A percentile compares a stretch with the other conserved stretches of the same genome.
Evolutionary conservation across 2,329 filamentous ascomycete genomes (phyloP).

Genomic region (Plenodomus biglobosus): DNA sequence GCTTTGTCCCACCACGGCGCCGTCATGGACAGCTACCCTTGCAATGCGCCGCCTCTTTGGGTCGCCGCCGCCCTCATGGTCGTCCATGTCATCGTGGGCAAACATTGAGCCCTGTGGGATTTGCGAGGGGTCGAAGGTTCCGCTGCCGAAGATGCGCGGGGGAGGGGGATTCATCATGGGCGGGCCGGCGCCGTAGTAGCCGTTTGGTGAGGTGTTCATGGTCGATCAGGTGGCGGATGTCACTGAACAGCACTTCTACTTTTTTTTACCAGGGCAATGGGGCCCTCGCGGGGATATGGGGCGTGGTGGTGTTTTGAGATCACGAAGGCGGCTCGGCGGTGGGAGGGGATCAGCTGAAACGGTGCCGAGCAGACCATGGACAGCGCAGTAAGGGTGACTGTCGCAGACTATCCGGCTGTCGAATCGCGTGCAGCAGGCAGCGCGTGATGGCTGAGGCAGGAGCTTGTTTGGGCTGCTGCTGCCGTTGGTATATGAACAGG

Average conservation of each 20-base stretch:
- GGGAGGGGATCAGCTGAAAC: slow-evolving; percentile 32
- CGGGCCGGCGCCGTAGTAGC: slow-evolving; percentile 38
- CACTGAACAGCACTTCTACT: neutral
- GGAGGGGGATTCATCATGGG: slow-evolving; percentile 45
- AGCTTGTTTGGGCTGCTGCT: slow-evolving; percentile 22
- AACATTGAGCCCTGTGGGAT: slow-evolving; percentile 42
- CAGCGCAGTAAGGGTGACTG: slow-evolving; percentile 23
- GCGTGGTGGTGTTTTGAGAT: slow-evolving; percentile 29
- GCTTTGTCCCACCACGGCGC: slow-evolving; percentile 10
- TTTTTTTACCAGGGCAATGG: slow-evolving; percentile 8
- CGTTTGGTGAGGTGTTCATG: slow-evolving; percentile 40
- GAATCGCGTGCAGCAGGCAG: slow-evolving; percentile 18
- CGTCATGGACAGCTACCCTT: slow-evolving; percentile 58
- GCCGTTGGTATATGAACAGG: slow-evolving; percentile 8
- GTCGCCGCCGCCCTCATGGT: slow-evolving; percentile 64
- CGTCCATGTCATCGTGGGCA: slow-evolving; percentile 54
- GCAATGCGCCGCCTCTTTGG: slow-evolving; percentile 88
- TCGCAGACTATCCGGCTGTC: slow-evolving; percentile 32
- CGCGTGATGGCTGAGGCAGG: slow-evolving; percentile 26
- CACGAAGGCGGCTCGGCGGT: slow-evolving; percentile 11
- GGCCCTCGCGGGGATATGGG: slow-evolving; percentile 16
- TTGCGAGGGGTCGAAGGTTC: slow-evolving; percentile 41
- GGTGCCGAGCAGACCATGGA: slow-evolving; percentile 23
- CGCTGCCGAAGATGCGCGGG: slow-evolving; percentile 45
- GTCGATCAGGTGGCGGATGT: slow-evolving; percentile 1